A percentile compares a stretch with the other conserved stretches of the same genome.
phyloP scores from a whole-genome alignment of 805 yeast species.

The Alloascoidea hylecoeti region DNA sequence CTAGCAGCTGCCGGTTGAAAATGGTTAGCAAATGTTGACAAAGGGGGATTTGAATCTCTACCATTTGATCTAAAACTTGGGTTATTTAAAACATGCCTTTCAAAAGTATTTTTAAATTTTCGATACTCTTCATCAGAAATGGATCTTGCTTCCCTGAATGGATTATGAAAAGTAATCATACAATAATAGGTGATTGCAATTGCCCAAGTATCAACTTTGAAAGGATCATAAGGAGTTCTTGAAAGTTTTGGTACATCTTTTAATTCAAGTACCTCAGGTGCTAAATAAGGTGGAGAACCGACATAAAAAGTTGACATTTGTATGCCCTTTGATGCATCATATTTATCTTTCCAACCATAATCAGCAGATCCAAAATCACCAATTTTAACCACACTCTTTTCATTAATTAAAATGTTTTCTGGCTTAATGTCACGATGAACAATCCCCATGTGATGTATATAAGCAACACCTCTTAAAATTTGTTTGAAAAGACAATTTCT shows the following conservation, averaged over 20 bases:
- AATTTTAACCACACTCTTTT: slow-evolving; percentile 46
- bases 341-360: slow-evolving; percentile 72
- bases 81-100: neutral
- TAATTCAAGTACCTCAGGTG: slow-evolving; percentile 69
- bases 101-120: neutral
- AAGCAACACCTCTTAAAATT: slow-evolving; percentile 43
- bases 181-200: slow-evolving; percentile 78
- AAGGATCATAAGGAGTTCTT: slow-evolving; percentile 46
- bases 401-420: slow-evolving; percentile 47
- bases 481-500: slow-evolving; percentile 61
- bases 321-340: slow-evolving; percentile 74
- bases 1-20: neutral
- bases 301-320: slow-evolving; percentile 61
- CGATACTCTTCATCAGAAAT: neutral
- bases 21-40: neutral
- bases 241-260: slow-evolving; percentile 18
- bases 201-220: slow-evolving; percentile 83
- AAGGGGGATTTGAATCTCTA: neutral
- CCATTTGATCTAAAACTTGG: neutral
- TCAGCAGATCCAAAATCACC: slow-evolving; percentile 72
- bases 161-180: slow-evolving; percentile 29
- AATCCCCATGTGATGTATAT: slow-evolving; percentile 48
- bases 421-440: slow-evolving; percentile 69
- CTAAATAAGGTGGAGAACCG: slow-evolving; percentile 85
- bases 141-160: neutral